Evolutionary conservation across 2,329 filamentous ascomycete genomes (phyloP).

Genomic region (Colletotrichum noveboracense): DNA sequence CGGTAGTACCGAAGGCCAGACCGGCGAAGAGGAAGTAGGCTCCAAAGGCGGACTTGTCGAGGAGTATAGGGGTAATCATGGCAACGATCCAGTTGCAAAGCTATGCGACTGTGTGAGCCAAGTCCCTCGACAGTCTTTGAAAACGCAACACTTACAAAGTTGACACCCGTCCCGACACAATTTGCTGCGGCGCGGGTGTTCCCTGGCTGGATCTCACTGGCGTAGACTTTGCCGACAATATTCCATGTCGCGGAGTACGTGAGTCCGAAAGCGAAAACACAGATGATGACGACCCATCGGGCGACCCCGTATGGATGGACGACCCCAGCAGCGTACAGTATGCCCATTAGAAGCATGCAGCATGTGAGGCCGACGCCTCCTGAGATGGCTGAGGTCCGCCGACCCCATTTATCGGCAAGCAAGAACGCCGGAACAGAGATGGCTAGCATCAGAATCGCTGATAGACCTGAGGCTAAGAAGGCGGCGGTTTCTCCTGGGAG

Average conservation of each 20-base stretch:
- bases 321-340: slow-evolving; percentile 51
- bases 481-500: slow-evolving; percentile 56
- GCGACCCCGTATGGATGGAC: slow-evolving; percentile 45
- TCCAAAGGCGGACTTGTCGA: slow-evolving; percentile 42
- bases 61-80: slow-evolving; percentile 45
- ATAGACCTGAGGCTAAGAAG: slow-evolving; percentile 67
- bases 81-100: slow-evolving; percentile 50
- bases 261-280: slow-evolving; percentile 54
- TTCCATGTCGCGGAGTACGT: slow-evolving; percentile 56
- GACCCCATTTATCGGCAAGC: slow-evolving; percentile 62
- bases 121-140: too few relatives aligned
- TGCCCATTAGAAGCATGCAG: slow-evolving; percentile 59
- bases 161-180: slow-evolving; percentile 47
- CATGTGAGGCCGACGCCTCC: slow-evolving; percentile 56
- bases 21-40: slow-evolving; percentile 52
- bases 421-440: slow-evolving; percentile 61
- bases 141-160: background rate
- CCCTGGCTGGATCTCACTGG: slow-evolving; percentile 60
- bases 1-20: slow-evolving; percentile 35
- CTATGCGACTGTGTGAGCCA: slow-evolving; percentile 23
- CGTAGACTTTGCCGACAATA: slow-evolving; percentile 61
- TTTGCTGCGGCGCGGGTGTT: slow-evolving; percentile 60
- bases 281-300: slow-evolving; percentile 55
- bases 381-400: slow-evolving; percentile 56
- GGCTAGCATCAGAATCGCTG: slow-evolving; percentile 62